Base-by-base conservation (phyloP, 1,284 basidiomycete genomes). In the Cryptococcus neoformans region DNA sequence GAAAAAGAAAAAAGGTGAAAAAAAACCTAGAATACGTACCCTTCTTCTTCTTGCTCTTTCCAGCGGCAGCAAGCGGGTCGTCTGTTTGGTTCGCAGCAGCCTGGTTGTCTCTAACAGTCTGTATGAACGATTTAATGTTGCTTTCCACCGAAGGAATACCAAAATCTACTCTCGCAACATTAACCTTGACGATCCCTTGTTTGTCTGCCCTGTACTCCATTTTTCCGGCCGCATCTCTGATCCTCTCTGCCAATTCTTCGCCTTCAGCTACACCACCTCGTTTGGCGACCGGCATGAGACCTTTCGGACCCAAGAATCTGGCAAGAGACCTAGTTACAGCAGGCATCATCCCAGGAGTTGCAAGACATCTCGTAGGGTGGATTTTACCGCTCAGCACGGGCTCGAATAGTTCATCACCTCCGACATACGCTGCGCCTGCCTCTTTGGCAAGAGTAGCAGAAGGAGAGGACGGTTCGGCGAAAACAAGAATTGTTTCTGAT, bases 201-300 rank as follows among this genome's bases (percentile, higher is more conserved):
- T 89, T 88, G 79, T 98, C 92, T 10, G 91, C 90, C 75, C 87
- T 89, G 93, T 94, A 99, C 73, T 97, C 92, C 56, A 88, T 85
- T 10, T 87, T 87, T 10, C 90, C 90, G 54, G 86, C 85, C 35
- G 95, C 83, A 58, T 87, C 85, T 64, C 84, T 82, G 58, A 99
- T 87, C 58, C 89, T 92, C 12, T 85, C 85, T 12, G 81, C 85
- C 56, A 96, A 82, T 48, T 73, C 69, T 38, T 62, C 62, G 58
- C 95, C 90, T 54, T 92, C 88, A 0, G 90, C 90, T 7, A 98
- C 95, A 0, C 94, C 96, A 3, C 95, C 95, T 63, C 95, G 84
- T 76, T 94, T 88, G 60, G 88, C 88, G 7, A 89, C 90, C 12
- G 95, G 95, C 92, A 99, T 98, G 53, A 99, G 79, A 60, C 94